Base-by-base conservation (phyloP, 306 rosid genomes). In the Cucurbita argyrosperma region DNA sequence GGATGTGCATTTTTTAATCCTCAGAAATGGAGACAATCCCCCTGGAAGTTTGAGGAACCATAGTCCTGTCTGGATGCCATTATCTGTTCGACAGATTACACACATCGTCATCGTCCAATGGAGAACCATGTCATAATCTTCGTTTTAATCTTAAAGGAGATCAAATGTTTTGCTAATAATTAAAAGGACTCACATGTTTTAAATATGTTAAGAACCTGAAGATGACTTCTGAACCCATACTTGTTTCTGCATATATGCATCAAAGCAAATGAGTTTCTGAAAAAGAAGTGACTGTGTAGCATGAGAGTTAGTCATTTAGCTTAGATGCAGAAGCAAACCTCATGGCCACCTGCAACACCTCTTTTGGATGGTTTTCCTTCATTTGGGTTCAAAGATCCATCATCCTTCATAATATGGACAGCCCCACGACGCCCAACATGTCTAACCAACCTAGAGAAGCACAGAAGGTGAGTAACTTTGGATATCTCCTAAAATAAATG, bases 151-250 rank as follows among this genome's bases (percentile, higher is more conserved):
- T 18, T n/a, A 54, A 52, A 71, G n/a, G 26, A 76, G 39, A 23
- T 30, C 70, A 76, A 38, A 52, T 35, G 21, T 9, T 30, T 30
- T 49, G 35, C 54, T 7, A 65, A 76, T 67, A 46, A 7, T 26
- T 26, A 40, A 23, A 47, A 80, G 30, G 38, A 82, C 87, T 78
- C 79, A 91, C 97, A 85, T 74, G 75, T 60, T 51, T 75, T 66
- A 71, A 62, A 56, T 73, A 72, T 74, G 85, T 82, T 85, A 94
- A 61, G 97, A 83, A 58, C 97, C 99, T 42, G 97, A 88, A 67
- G 95, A 86, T 49, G 96, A 81, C 79, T 94, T 94, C 84, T 94
- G 99, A 82, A 94, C 95, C 99, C 99, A 94, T 59, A 91, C 90
- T 83, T 91, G 99, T 84, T 88, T 94, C 99, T 94, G 97, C 88